Evolutionary conservation across 2,329 filamentous ascomycete genomes (phyloP), one percentile per base, ranked within the genome.

Genomic region (Orbilia javanica): DNA sequence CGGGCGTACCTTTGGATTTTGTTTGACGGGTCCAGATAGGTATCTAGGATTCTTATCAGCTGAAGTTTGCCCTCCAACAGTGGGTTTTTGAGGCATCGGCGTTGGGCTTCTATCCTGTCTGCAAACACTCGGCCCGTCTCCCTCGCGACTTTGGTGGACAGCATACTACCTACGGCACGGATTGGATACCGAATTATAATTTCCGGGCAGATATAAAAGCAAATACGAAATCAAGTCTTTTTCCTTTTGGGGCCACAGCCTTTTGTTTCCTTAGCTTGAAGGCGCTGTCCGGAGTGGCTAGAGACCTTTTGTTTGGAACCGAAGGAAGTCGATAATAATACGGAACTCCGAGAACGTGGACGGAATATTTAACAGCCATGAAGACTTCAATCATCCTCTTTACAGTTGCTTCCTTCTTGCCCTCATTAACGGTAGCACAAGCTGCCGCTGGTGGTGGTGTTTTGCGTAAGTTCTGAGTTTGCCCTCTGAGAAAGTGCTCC

Each of bases 371-470:
- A 34, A 36, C 20, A 60, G 34, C 31, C 44, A 78, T 78, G 74
- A 78, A 68, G 74, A 52, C 34, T 29, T 63, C 34, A 15, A n/a
- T 13, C 29, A 29, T 72, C 4, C 18, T 68, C 36, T 7, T 72
- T 13, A 31, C 53, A 29, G 46, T n/a, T n/a, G 34, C 72, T 4
- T 71, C 67, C 39, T 25, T 66, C 46, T 44, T 78, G 6, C 74
- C 74, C 10, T 67, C 74, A 4, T 46, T 78, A 15, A 55, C 52
- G 46, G 63, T 42, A 48, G 74, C 74, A 50, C 74, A 78, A 46
- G 74, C 63, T 7, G 74, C 74, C 34, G 74, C 67, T 55, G 74
- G 67, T 53, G 74, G 74, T 63, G 74, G 74, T 55, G 74, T 72
- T 66, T 50, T 78, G 20, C 67, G 74, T 78, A 72, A 62, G 74